Evolutionary conservation across 2,329 filamentous ascomycete genomes (phyloP), one percentile per base, ranked within the genome.

Genomic region (Microcera coccophila): DNA sequence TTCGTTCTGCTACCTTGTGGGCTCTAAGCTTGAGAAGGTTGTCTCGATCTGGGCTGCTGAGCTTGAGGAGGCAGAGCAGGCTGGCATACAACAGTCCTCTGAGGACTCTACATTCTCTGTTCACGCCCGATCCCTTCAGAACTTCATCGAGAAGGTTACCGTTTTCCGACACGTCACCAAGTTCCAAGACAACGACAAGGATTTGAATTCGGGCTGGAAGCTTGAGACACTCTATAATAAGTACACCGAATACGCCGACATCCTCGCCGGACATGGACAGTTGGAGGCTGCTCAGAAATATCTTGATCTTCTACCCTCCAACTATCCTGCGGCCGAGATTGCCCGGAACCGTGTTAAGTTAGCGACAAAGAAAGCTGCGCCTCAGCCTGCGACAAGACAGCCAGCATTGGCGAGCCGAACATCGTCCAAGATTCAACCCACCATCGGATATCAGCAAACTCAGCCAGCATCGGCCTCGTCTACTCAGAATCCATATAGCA

Each of bases 71-170:
- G 79, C 82, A 18, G 90, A 96, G 65, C 80, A 85, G 57, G 81
- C 82, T 34, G 82, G 81, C 11, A 72, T 94, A 48, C 77, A 89
- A 56, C 78, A 84, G 49, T 74, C 78, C 16, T 76, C 76, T 18
- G 80, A 80, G 24, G 87, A 90, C 58, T 91, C 87, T 17, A 85
- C 82, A 44, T 98, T 96, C 69, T 95, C 91, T 0, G 82, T 97
- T 38, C 93, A 97, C 59, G 90, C 91, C 42, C 82, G 83, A 48
- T 85, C 86, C 36, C 72, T 98, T 33, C 93, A 97, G 66, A 84
- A 87, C 53, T 91, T 98, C 61, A 95, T 98, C 49, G 93, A 98
- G 70, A 98, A 98, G 74, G 93, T 98, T 36, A 95, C 90, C 0
- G 81, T 98, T 41, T 98, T 98, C 82, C 85, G 93, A 41, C 81